Percentiles rank a stretch among this genome's conserved stretches.
Evolutionary conservation across 805 yeast genomes (phyloP).

Genomic region (Ogataea sp.): DNA sequence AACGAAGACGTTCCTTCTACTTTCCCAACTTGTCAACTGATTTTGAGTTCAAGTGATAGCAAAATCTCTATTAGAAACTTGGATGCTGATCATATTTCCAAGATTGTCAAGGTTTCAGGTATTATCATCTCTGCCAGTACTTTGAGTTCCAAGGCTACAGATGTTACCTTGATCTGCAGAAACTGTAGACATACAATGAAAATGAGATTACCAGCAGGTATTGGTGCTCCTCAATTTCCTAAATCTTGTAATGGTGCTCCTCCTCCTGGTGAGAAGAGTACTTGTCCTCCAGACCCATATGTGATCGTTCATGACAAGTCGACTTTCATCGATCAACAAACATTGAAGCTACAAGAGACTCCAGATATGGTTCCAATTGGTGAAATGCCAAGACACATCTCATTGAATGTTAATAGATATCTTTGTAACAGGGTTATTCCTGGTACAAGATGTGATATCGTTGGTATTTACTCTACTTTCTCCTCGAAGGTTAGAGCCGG

Average conservation of each 20-base stretch:
- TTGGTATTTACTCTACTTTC: constrained; percentile 89
- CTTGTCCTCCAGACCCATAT: constrained; percentile 90
- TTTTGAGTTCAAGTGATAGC: constrained; percentile 64
- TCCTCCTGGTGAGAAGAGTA: constrained; percentile 40
- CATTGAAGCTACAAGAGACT: constrained; percentile 80
- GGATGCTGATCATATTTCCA: constrained; percentile 81
- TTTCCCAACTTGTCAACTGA: constrained; percentile 80
- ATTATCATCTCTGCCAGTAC: constrained; percentile 89
- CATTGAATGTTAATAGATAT: constrained; percentile 82
- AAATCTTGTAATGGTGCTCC: constrained; percentile 53
- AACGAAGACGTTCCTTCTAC: constrained; percentile 40
- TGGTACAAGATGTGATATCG: constrained; percentile 86
- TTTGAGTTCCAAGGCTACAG: constrained; percentile 78
- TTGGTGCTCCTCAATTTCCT: constrained; percentile 66
- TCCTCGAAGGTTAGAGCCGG: constrained; percentile 54
- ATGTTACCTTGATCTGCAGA: constrained; percentile 78
- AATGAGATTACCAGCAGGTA: constrained; percentile 53
- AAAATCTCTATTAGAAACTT: constrained; percentile 70
- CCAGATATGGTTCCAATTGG: constrained; percentile 96
- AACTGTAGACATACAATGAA: constrained; percentile 76
- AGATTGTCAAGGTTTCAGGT: constrained; percentile 86
- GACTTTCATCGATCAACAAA: constrained; percentile 90
- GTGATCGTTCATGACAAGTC: constrained; percentile 91
- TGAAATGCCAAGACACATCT: constrained; percentile 93
- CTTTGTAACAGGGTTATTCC: constrained; percentile 89